A percentile compares a stretch with the other conserved stretches of the same genome.
Conservation (phyloP, 1,139 yeast genomes). For the Suhomyces taliae region DNA sequence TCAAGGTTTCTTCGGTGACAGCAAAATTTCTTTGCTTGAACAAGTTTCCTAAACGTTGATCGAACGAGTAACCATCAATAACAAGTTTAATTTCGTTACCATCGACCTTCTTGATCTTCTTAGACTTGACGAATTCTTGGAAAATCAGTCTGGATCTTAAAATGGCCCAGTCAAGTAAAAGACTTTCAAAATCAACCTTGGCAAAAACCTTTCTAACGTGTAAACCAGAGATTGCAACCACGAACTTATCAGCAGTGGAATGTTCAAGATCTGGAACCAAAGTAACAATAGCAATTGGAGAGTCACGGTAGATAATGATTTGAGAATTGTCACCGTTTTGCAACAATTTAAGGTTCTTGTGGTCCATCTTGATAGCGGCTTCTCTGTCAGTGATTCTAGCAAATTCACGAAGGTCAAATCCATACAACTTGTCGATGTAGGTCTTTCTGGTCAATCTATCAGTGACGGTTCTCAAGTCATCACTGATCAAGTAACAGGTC, state of each 20-base stretch:
- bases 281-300: conserved; percentile 65
- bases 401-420: conserved; percentile 52
- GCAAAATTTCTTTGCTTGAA: conserved; percentile 31
- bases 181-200: conserved; percentile 60
- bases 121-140: conserved; percentile 27
- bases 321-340: conserved; percentile 48
- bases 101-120: conserved; percentile 20
- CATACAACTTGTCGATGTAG: conserved; percentile 49
- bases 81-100: conserved; percentile 37
- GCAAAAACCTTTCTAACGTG: conserved; percentile 67
- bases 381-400: conserved; percentile 32
- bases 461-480: conserved; percentile 48
- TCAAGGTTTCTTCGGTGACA: conserved; percentile 19
- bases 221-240: conserved; percentile 54
- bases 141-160: conserved; percentile 47
- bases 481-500: conserved; percentile 39
- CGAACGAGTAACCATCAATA: conserved; percentile 55
- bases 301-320: conserved; percentile 57
- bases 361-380: conserved; percentile 9
- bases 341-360: conserved; percentile 29
- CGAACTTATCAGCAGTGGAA: conserved; percentile 37
- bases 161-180: conserved; percentile 61
- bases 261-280: conserved; percentile 37
- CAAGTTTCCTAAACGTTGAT: conserved; percentile 34
- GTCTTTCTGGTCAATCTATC: conserved; percentile 33